Conservation (phyloP, 2,329 filamentous ascomycete genomes). For the Stagonosporopsis vannaccii region DNA sequence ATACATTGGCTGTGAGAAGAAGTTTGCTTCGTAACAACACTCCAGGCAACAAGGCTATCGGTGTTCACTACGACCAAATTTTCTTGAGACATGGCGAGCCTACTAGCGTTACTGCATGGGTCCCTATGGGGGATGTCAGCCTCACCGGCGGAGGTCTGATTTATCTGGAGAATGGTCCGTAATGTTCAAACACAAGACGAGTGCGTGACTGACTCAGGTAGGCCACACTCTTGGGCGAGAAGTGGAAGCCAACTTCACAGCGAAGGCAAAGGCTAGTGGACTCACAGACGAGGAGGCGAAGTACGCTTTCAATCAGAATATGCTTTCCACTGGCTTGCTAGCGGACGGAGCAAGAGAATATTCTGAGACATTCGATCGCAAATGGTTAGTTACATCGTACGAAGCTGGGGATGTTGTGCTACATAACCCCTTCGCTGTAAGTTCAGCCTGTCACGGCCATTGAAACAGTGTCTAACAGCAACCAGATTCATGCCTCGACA, state of each 20-base stretch:
- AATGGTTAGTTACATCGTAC: slow-evolving; percentile 62
- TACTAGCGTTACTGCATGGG: slow-evolving; percentile 64
- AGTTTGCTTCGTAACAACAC: slow-evolving; percentile 65
- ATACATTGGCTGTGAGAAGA: slow-evolving; percentile 56
- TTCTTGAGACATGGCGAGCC: slow-evolving; percentile 64
- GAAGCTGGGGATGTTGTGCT: slow-evolving; percentile 61
- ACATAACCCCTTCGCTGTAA: slow-evolving; percentile 41
- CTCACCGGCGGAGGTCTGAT: slow-evolving; percentile 66
- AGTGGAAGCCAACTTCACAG: slow-evolving; percentile 60
- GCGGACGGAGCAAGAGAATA: slow-evolving; percentile 59
- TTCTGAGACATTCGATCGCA: slow-evolving; percentile 52
- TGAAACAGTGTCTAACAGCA: slow-evolving; percentile 14
- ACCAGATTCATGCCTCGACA: slow-evolving; percentile 64
- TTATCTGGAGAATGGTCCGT: slow-evolving; percentile 61
- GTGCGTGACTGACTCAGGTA: slow-evolving; percentile 12
- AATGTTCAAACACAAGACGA: not conserved
- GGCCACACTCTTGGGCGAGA: slow-evolving; percentile 58
- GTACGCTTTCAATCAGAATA: slow-evolving; percentile 61
- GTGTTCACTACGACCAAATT: slow-evolving; percentile 68
- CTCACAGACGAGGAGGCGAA: slow-evolving; percentile 61
- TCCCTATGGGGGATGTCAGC: slow-evolving; percentile 63
- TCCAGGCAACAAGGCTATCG: slow-evolving; percentile 64
- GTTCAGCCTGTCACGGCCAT: not conserved
- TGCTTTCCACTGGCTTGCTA: slow-evolving; percentile 64
- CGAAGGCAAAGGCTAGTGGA: slow-evolving; percentile 57